A percentile compares a stretch with the other conserved stretches of the same genome.
Evolutionary conservation across 225 moss, liverwort and hornwort genomes (phyloP).

Genomic region (Physcomitrium patens): DNA sequence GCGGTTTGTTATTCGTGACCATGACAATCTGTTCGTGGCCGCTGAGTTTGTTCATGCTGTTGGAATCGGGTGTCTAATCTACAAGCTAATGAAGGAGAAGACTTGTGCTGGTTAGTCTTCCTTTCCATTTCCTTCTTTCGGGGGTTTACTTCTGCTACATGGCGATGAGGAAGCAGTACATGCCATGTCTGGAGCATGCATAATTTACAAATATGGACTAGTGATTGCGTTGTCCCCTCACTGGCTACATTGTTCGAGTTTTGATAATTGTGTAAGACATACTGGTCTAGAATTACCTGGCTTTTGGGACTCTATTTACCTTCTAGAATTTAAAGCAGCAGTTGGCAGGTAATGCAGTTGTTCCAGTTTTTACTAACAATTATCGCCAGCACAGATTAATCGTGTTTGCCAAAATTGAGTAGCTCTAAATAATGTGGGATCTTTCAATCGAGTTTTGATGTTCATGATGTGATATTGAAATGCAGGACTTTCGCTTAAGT

Average conservation of each 20-base stretch:
- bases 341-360: slow-evolving; percentile 19
- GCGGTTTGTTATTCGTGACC: slow-evolving; percentile 83
- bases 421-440: slow-evolving; percentile 2
- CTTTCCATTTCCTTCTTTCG: neutral
- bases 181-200: neutral
- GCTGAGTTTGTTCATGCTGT: slow-evolving; percentile 81
- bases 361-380: slow-evolving; percentile 1
- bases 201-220: slow-evolving; percentile 10
- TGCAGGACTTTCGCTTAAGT: slow-evolving; percentile 91
- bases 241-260: no score
- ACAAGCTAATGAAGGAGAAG: slow-evolving; percentile 91
- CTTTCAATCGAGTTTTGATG: slow-evolving; percentile 1
- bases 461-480: neutral
- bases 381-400: neutral
- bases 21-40: slow-evolving; percentile 92
- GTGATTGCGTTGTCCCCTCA: no score
- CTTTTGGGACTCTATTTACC: neutral
- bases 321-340: slow-evolving; percentile 15
- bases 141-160: neutral
- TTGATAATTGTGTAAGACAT: neutral
- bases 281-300: slow-evolving; percentile 5
- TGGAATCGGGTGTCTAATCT: slow-evolving; percentile 84
- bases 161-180: no score
- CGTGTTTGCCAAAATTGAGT: neutral
- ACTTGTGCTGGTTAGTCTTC: slow-evolving; percentile 76